Conservation (phyloP, 352 stramenopile species). For the Globisporangium yorkense region DNA sequence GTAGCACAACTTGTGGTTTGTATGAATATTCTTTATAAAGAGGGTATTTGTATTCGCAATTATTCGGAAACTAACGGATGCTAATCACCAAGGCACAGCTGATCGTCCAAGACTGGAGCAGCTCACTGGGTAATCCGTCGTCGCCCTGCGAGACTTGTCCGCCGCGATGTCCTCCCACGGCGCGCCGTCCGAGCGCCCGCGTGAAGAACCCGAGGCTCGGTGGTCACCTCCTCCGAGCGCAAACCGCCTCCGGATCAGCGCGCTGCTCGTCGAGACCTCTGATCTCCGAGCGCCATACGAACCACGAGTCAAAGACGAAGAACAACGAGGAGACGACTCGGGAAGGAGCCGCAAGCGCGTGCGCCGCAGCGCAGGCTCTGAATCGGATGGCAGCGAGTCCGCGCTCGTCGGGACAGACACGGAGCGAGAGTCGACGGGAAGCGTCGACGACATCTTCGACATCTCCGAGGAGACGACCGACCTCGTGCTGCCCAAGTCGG, state of each 20-base stretch:
- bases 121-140: too few relatives aligned
- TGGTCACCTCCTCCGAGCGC: too few relatives aligned
- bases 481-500: conserved; percentile 1
- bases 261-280: not conserved
- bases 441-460: not conserved
- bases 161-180: too few relatives aligned
- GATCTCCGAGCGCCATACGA: not conserved
- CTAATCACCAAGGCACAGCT: too few relatives aligned
- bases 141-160: too few relatives aligned
- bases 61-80: too few relatives aligned
- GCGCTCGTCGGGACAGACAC: not conserved
- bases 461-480: not conserved
- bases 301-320: not conserved
- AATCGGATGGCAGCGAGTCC: not conserved
- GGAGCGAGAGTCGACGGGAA: not conserved
- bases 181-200: too few relatives aligned
- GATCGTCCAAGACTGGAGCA: too few relatives aligned
- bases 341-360: not conserved
- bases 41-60: too few relatives aligned
- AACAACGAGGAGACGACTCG: not conserved
- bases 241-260: not conserved
- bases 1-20: too few relatives aligned
- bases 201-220: not conserved
- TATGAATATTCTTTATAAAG: too few relatives aligned
- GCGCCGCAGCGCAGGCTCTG: not conserved